Base-by-base conservation (phyloP, 108 stramenopile genomes). In the Skeletonema tropicum region DNA sequence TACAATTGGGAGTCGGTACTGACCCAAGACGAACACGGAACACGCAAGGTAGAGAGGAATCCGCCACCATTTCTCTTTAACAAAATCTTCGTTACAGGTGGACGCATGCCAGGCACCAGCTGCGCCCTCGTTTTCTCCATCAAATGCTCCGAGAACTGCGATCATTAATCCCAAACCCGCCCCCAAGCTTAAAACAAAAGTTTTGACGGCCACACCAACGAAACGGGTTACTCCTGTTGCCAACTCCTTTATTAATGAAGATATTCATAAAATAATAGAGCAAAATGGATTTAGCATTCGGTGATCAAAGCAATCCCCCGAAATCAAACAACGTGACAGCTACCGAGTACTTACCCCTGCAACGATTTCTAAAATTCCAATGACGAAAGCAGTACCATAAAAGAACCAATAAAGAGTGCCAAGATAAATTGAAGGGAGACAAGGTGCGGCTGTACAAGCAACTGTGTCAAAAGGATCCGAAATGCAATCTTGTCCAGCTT, bases 321-420 rank as follows among this genome's bases (percentile, higher is more conserved):
- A 11, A 0, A 38, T 38, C 33, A 5, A 35, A 10, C 11, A 38
- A 39, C 36, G 10, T 1, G 3, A 45, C 42, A 45, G n/a, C 15
- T 45, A 41, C 14, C 42, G 15, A 15, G 3, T n/a, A 45, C 42
- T 45, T 15, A 45, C 42, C 33, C 82, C 82, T 7, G 82, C 78
- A 66, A 86, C 74, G 39, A 86, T 86, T 66, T 86, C 85, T n/a
- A 86, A 69, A 17, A 86, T 66, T 23, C 85, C 84, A 30, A 85
- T 62, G 8, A 85, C 80, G 48, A 82, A 85, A 13, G 84, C 84
- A 15, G 79, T 85, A 25, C 79, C 84, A 32, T 85, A 85, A 67
- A 85, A 83, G 70, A 62, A 86, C 85, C 85, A 86, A 32, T 86
- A 86, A 5, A 86, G 62, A 3, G 82, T 80, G 13, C 85, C 85